phyloP scores from a whole-genome alignment of 768 basidiomycete genomes.

The Tylopilus balloui region DNA sequence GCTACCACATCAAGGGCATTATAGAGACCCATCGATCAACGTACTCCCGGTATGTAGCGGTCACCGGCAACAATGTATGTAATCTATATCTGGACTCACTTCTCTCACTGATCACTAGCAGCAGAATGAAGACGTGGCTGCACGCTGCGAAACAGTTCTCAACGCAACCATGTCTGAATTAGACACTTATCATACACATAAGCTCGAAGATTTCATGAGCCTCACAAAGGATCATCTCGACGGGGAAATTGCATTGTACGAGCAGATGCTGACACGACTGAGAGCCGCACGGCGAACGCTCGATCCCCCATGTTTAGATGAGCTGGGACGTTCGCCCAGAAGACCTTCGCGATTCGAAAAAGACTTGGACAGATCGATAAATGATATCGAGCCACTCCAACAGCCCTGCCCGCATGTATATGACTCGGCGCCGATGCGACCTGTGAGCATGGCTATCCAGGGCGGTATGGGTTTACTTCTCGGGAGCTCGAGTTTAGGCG shows the following conservation, averaged over 20 bases:
- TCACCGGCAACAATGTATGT: slow-evolving; percentile 32
- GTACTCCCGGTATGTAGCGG: slow-evolving; percentile 59
- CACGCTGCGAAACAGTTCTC: slow-evolving; percentile 81
- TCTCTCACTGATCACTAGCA: slow-evolving; percentile 24
- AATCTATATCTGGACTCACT: background rate
- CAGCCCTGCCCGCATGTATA: slow-evolving; percentile 80
- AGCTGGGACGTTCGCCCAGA: slow-evolving; percentile 47
- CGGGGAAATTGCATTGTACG: slow-evolving; percentile 71
- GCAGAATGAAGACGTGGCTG: slow-evolving; percentile 61
- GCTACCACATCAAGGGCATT: slow-evolving; percentile 43
- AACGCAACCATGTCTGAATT: slow-evolving; percentile 89
- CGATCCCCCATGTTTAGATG: slow-evolving; percentile 44
- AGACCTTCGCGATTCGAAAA: slow-evolving; percentile 74
- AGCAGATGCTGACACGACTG: slow-evolving; percentile 63
- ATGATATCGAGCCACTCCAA: slow-evolving; percentile 42
- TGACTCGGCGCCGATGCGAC: slow-evolving; percentile 70
- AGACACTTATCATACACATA: slow-evolving; percentile 73
- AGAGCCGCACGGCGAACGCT: slow-evolving; percentile 52
- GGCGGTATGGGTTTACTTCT: slow-evolving; percentile 66
- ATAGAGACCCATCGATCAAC: slow-evolving; percentile 75
- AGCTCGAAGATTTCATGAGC: slow-evolving; percentile 60
- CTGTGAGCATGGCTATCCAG: slow-evolving; percentile 70
- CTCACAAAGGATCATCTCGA: slow-evolving; percentile 68
- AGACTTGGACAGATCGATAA: slow-evolving; percentile 55
- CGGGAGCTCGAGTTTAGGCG: slow-evolving; percentile 32